These are phyloP conservation scores for Athelia sp. DNA, from an alignment of 1,284 basidiomycete genomes.

Conservation along the genomic window DNA sequence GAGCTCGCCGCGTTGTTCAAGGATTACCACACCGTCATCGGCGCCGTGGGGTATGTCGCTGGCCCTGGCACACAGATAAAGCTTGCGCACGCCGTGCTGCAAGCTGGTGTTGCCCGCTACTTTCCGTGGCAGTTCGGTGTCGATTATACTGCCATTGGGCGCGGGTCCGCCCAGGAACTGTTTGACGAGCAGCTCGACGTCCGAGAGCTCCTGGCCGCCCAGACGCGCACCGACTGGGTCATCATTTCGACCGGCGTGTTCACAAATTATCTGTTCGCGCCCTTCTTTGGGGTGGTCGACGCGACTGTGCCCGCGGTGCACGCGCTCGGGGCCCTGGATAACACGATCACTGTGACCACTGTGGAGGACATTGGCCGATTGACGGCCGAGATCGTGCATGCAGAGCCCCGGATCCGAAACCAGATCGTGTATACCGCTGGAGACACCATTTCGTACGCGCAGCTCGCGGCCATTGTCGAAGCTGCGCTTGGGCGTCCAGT, in stretches of 20 bases:
- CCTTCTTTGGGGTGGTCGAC: constrained; percentile 24
- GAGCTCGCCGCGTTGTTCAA: constrained; percentile 13
- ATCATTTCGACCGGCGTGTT: constrained; percentile 31
- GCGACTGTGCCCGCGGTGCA: constrained; percentile 9
- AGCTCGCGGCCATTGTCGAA: constrained; percentile 17
- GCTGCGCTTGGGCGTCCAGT: constrained; percentile 5
- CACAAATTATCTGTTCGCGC: constrained; percentile 26
- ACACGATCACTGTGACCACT: constrained; percentile 22
- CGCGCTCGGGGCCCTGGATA: constrained; percentile 25
- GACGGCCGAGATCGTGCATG: constrained; percentile 19
- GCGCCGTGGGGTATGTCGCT: constrained; percentile 21
- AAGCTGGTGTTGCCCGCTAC: constrained; percentile 20
- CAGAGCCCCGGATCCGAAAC: constrained; percentile 9
- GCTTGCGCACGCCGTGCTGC: constrained; percentile 20
- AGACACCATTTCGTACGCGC: constrained; percentile 22
- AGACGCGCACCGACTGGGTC: constrained; percentile 20
- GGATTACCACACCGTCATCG: constrained; percentile 17
- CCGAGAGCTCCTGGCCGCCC: constrained; percentile 18
- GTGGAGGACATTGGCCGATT: constrained; percentile 24
- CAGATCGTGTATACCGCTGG: constrained; percentile 21
- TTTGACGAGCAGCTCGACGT: constrained; percentile 32
- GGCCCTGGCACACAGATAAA: constrained; percentile 22
- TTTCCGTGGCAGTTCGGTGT: constrained; percentile 34
- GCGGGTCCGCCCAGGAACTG: constrained; percentile 23
- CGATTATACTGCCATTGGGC: constrained; percentile 28